Evolutionary conservation across 1,284 basidiomycete genomes (phyloP).

Genomic region (Ustilago loliicola): DNA sequence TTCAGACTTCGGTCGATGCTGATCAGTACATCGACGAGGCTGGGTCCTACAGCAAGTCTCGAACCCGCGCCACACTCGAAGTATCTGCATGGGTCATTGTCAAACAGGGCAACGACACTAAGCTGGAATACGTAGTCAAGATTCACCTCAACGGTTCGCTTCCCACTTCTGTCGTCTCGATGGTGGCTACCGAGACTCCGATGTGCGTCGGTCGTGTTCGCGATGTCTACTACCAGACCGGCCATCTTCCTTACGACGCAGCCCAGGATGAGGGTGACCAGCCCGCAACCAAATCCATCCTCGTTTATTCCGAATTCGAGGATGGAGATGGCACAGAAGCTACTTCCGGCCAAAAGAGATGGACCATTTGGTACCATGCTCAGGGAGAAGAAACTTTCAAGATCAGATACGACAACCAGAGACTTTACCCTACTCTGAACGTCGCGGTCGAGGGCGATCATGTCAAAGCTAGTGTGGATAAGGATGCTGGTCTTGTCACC

Average conservation of each 20-base stretch:
- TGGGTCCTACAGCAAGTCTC: slow-evolving; percentile 57
- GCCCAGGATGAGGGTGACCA: slow-evolving; percentile 31
- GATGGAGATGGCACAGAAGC: slow-evolving; percentile 60
- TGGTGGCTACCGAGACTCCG: slow-evolving; percentile 63
- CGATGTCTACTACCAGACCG: slow-evolving; percentile 56
- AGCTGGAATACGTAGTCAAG: slow-evolving; percentile 65
- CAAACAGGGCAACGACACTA: slow-evolving; percentile 56
- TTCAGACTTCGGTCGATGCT: slow-evolving; percentile 58
- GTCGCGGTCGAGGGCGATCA: slow-evolving; percentile 54
- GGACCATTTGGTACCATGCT: slow-evolving; percentile 57
- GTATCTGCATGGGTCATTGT: slow-evolving; percentile 58
- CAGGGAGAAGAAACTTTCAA: slow-evolving; percentile 47
- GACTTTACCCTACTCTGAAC: slow-evolving; percentile 55
- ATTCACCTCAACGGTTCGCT: slow-evolving; percentile 63
- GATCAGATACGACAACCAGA: slow-evolving; percentile 55
- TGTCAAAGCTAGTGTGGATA: slow-evolving; percentile 47
- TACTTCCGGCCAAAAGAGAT: slow-evolving; percentile 49
- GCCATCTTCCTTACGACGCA: slow-evolving; percentile 56
- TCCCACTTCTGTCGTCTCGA: slow-evolving; percentile 58
- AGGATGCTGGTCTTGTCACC: slow-evolving; percentile 40
- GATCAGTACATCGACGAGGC: slow-evolving; percentile 62
- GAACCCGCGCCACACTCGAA: slow-evolving; percentile 63
- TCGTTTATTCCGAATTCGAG: slow-evolving; percentile 53
- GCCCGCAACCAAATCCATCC: slow-evolving; percentile 27
- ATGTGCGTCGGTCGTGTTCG: slow-evolving; percentile 65